phyloP scores from a whole-genome alignment of 441 rosid genomes.

The Gossypium lobatum region DNA sequence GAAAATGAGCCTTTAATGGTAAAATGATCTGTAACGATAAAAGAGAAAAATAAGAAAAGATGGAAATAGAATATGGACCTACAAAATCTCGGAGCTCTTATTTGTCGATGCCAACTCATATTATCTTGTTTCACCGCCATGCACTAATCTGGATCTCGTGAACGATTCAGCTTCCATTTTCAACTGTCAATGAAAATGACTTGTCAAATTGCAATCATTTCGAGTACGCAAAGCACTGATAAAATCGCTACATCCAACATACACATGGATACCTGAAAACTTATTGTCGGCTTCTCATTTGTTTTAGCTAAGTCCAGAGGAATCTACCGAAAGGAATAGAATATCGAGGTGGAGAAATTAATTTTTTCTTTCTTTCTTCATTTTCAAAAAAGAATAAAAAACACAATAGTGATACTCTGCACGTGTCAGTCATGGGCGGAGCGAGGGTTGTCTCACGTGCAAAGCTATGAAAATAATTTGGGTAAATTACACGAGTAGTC shows the following conservation, averaged over 20 bases:
- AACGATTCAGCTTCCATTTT: background rate
- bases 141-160: background rate
- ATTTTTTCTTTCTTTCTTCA: background rate
- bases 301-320: background rate
- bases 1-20: too few relatives aligned
- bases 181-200: background rate
- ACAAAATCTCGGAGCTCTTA: background rate
- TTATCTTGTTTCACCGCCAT: background rate
- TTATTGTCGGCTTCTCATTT: background rate
- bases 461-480: too few relatives aligned
- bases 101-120: slow-evolving; percentile 1
- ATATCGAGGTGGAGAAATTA: background rate
- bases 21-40: too few relatives aligned
- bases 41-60: background rate
- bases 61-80: background rate
- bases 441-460: background rate
- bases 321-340: background rate
- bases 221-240: background rate
- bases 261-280: background rate
- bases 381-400: background rate
- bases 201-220: background rate
- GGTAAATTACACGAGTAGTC: too few relatives aligned
- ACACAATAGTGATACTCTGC: background rate
- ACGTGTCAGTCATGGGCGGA: slow-evolving; percentile 1
- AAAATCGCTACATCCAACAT: background rate